Percentiles rank a stretch among this genome's conserved stretches.
Conservation (phyloP, 768 basidiomycete genomes). For the Rhodotorula diobovata region DNA sequence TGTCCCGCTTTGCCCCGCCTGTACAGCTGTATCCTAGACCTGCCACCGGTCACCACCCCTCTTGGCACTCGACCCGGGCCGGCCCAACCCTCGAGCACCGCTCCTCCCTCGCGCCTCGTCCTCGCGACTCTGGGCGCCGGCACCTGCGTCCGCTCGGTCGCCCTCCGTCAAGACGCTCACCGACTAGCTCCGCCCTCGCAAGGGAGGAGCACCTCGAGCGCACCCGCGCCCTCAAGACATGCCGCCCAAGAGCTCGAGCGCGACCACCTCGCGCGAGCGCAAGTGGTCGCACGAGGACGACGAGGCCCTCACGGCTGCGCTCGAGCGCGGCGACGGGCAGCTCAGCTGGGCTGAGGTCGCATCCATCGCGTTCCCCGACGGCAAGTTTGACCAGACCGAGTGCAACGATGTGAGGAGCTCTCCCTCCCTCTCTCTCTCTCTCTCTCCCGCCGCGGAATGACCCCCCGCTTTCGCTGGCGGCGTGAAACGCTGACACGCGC, state of each 20-base stretch:
- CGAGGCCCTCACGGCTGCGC: background rate
- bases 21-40: too few species aligned
- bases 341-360: slow-evolving; percentile 28
- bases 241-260: background rate
- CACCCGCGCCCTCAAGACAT: background rate
- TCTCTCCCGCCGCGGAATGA: background rate
- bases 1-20: too few species aligned
- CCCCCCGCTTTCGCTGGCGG: background rate
- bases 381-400: slow-evolving; percentile 21
- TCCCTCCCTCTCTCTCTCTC: background rate
- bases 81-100: too few species aligned
- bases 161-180: too few species aligned
- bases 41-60: too few species aligned
- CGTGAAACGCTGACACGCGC: background rate
- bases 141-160: too few species aligned
- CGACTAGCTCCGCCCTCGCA: too few species aligned
- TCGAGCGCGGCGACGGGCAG: slow-evolving; percentile 25
- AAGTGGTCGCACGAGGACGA: slow-evolving; percentile 18
- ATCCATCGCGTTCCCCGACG: slow-evolving; percentile 34
- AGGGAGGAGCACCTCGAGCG: too few species aligned
- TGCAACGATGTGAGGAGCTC: slow-evolving; percentile 17
- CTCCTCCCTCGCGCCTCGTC: too few species aligned
- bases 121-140: too few species aligned
- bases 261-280: too few species aligned
- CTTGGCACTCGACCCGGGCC: too few species aligned